Conservation (phyloP, 345 rosid species). For the Excoecaria cochinchinensis region DNA sequence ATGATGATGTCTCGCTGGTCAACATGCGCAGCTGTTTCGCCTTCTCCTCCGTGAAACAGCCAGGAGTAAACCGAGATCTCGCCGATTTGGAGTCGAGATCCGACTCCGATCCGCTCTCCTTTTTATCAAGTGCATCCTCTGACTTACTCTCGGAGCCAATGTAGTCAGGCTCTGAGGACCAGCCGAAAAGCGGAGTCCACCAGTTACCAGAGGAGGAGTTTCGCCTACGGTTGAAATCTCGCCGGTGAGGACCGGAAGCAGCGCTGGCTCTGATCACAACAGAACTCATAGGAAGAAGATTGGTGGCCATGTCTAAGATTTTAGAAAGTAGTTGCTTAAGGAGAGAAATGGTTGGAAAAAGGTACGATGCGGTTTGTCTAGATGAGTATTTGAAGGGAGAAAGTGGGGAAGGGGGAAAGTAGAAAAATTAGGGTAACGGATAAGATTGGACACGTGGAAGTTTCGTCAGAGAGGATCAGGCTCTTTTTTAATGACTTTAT, state of each 20-base stretch:
- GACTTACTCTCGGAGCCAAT: conserved; percentile 25
- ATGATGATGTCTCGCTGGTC: conserved; percentile 41
- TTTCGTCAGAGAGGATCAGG: neutral
- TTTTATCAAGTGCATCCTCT: neutral
- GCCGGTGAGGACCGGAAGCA: conserved; percentile 18
- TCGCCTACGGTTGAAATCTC: conserved; percentile 23
- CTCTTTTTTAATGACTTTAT: neutral
- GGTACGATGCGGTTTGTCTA: too few relatives aligned
- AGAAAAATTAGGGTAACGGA: neutral
- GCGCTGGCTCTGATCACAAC: conserved; percentile 21
- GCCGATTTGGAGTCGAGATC: conserved; percentile 16
- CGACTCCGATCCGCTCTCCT: conserved; percentile 7
- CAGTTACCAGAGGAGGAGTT: conserved; percentile 31
- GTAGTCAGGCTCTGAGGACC: conserved; percentile 57
- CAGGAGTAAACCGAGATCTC: conserved; percentile 38
- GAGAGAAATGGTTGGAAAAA: neutral
- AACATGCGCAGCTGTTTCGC: conserved; percentile 58
- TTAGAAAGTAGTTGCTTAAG: neutral
- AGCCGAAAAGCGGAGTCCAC: conserved; percentile 61
- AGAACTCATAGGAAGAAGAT: conserved; percentile 26
- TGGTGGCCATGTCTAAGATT: conserved; percentile 34
- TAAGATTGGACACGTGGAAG: conserved; percentile 18
- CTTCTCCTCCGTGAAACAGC: conserved; percentile 59
- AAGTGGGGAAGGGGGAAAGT: neutral
- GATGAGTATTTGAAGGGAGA: conserved; percentile 1